These are phyloP conservation scores for Metschnikowia lunata DNA, from an alignment of 805 yeast species.

Conservation along the genomic window DNA sequence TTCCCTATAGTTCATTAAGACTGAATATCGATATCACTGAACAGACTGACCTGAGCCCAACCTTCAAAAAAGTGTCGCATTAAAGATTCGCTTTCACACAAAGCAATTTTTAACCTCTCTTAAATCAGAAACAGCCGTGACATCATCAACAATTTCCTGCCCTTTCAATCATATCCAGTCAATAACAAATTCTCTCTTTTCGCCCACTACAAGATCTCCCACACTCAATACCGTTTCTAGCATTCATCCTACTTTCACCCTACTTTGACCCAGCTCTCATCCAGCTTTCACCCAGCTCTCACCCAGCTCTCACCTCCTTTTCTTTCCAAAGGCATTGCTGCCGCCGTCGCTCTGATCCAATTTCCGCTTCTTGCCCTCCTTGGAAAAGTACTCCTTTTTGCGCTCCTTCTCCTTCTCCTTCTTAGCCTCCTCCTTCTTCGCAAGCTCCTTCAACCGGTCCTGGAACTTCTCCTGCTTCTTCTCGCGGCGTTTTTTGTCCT, in stretches of 20 bases:
- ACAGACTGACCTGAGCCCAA: too few species aligned
- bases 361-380: constrained; percentile 60
- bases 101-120: too few species aligned
- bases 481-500: constrained; percentile 68
- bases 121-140: too few species aligned
- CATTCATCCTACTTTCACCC: neutral
- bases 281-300: neutral
- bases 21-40: too few species aligned
- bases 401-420: constrained; percentile 75
- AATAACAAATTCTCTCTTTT: too few species aligned
- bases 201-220: neutral
- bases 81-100: too few species aligned
- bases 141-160: too few species aligned
- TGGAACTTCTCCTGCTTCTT: constrained; percentile 74
- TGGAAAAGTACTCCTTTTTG: constrained; percentile 81
- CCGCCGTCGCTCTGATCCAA: constrained; percentile 26
- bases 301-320: constrained; percentile 15
- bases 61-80: too few species aligned
- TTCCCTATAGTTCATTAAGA: too few species aligned
- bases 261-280: neutral
- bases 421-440: constrained; percentile 67
- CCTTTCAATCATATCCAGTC: too few species aligned
- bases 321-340: constrained; percentile 32
- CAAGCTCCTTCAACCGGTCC: constrained; percentile 68
- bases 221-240: neutral